phyloP scores from a whole-genome alignment of 805 yeast genomes.

The Ogataea pini region DNA sequence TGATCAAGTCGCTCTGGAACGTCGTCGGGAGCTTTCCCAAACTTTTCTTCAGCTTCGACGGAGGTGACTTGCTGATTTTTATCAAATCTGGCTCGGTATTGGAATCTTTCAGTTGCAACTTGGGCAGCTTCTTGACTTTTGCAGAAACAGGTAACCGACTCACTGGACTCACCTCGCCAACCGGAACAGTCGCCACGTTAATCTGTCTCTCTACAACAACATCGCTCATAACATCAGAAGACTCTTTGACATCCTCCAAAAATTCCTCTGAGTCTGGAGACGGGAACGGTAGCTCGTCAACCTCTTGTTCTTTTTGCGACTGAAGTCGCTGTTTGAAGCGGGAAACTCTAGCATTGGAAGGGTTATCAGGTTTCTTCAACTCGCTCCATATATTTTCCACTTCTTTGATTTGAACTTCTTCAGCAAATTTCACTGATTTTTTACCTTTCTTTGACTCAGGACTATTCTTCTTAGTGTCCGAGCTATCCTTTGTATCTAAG shows the following conservation, averaged over 20 bases:
- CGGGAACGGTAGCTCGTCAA: slow-evolving; percentile 7
- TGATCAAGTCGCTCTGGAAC: slow-evolving; percentile 18
- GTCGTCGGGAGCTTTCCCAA: slow-evolving; percentile 27
- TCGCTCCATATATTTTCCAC: slow-evolving; percentile 57
- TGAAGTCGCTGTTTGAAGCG: slow-evolving; percentile 23
- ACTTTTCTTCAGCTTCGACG: slow-evolving; percentile 7
- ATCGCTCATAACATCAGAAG: slow-evolving; percentile 20
- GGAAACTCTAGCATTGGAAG: slow-evolving; percentile 18
- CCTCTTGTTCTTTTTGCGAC: slow-evolving; percentile 22
- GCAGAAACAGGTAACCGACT: background rate
- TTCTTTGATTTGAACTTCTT: slow-evolving; percentile 55
- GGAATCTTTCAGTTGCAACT: slow-evolving; percentile 10
- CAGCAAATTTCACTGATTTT: slow-evolving; percentile 57
- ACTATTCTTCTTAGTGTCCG: no score
- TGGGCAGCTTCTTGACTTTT: slow-evolving; percentile 8
- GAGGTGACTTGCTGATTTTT: slow-evolving; percentile 13
- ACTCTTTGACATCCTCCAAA: slow-evolving; percentile 8
- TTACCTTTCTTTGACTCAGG: slow-evolving; percentile 26
- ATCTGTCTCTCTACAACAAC: slow-evolving; percentile 17
- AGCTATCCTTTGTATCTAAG: no score
- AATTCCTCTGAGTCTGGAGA: slow-evolving; percentile 15
- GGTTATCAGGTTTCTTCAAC: slow-evolving; percentile 34
- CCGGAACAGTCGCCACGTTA: background rate
- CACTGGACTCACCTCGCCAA: background rate
- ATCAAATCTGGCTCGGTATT: slow-evolving; percentile 8